Conservation (phyloP, 371 early-diverging fungal genomes). For the Apophysomyces ossiformis region DNA sequence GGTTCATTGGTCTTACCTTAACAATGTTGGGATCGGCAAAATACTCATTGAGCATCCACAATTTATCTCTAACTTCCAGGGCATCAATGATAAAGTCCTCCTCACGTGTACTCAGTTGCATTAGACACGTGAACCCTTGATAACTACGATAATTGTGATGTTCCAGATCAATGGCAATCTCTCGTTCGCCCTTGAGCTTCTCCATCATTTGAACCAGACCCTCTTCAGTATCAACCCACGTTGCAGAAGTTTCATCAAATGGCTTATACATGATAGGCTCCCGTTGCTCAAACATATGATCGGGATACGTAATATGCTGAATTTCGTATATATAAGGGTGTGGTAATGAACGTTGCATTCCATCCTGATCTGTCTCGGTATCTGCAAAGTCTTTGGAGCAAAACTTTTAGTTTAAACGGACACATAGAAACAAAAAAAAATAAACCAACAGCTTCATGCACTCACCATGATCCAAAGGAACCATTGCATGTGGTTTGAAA, state of each 20-base stretch:
- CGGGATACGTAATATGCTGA: slow-evolving; percentile 74
- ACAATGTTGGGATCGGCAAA: slow-evolving; percentile 89
- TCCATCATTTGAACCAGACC: slow-evolving; percentile 64
- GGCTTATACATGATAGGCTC: slow-evolving; percentile 65
- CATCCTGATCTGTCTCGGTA: slow-evolving; percentile 4
- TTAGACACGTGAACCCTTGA: slow-evolving; percentile 94
- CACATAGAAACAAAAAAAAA: neutral
- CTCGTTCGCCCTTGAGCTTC: slow-evolving; percentile 61
- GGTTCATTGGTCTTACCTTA: slow-evolving; percentile 63
- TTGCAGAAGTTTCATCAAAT: slow-evolving; percentile 64
- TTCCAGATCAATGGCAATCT: slow-evolving; percentile 95
- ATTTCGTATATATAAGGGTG: slow-evolving; percentile 97
- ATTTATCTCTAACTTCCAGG: slow-evolving; percentile 75
- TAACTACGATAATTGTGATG: slow-evolving; percentile 92
- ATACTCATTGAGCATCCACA: slow-evolving; percentile 79
- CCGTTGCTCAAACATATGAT: slow-evolving; percentile 61
- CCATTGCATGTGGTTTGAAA: slow-evolving; percentile 81
- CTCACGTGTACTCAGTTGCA: slow-evolving; percentile 91
- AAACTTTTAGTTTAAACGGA: too few relatives aligned
- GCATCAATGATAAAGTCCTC: slow-evolving; percentile 94
- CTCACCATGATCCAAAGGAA: slow-evolving; percentile 73
- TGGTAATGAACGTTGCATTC: slow-evolving; percentile 45
- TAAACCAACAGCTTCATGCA: neutral
- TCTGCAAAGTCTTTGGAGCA: neutral
- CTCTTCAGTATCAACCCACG: slow-evolving; percentile 78